Percentiles rank a stretch among this genome's conserved stretches.
These are phyloP conservation scores for Dillenia turbinata DNA, from an alignment of 164 flowering plant genomes.

Conservation along the genomic window DNA sequence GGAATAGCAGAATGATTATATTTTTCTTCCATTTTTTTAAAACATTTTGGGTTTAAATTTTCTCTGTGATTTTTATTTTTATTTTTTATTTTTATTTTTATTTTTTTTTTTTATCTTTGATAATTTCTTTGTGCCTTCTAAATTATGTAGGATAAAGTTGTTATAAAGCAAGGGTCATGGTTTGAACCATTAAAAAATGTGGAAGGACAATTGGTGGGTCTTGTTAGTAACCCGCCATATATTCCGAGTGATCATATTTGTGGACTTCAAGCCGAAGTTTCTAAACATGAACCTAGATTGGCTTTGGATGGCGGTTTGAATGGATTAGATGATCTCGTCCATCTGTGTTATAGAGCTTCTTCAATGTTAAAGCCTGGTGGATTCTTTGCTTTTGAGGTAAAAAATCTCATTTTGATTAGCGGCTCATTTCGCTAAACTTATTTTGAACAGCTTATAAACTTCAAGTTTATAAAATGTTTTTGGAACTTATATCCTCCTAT, in stretches of 20 bases:
- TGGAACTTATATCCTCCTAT: background rate
- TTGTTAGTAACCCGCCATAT: conserved; percentile 94
- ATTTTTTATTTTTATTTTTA: no score
- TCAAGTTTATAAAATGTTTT: background rate
- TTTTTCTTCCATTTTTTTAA: no score
- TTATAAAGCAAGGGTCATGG: conserved; percentile 85
- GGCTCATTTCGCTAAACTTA: no score
- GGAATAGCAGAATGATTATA: no score
- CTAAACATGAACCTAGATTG: conserved; percentile 74
- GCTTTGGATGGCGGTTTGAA: conserved; percentile 86
- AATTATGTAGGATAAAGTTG: conserved; percentile 44
- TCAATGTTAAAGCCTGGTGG: conserved; percentile 75
- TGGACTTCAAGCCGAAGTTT: conserved; percentile 92
- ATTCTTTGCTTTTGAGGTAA: conserved; percentile 89
- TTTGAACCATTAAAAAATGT: conserved; percentile 70
- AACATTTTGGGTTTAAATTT: no score
- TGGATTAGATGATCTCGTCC: conserved; percentile 72
- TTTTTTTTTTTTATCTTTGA: no score
- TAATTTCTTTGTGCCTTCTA: no score
- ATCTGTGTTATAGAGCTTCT: conserved; percentile 57
- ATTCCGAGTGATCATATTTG: conserved; percentile 66
- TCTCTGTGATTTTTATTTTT: no score
- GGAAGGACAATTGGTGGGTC: conserved; percentile 60
- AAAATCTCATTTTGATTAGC: background rate
- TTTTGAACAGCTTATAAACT: background rate